Evolutionary conservation across 257 asterid species (phyloP).

Genomic region (Lycium barbarum): DNA sequence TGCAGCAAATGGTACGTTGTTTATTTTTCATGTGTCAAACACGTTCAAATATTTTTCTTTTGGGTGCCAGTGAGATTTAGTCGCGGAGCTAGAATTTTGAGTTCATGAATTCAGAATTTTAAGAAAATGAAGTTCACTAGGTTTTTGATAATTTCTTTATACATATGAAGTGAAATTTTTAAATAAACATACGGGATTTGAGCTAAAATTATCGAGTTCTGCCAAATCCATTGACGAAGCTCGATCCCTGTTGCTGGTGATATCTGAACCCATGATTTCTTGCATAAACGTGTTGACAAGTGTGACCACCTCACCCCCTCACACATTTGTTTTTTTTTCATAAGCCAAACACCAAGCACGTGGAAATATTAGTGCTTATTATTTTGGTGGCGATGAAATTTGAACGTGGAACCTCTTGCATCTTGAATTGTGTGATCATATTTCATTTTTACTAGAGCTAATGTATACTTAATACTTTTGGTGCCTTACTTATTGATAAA

Average conservation of each 20-base stretch:
- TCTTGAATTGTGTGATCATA: not conserved
- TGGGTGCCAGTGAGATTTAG: not conserved
- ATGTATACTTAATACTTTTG: not conserved
- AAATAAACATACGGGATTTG: not conserved
- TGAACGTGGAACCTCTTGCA: not conserved
- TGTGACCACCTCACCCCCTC: not conserved
- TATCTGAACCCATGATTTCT: not conserved
- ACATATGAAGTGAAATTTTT: no score
- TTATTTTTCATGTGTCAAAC: not conserved
- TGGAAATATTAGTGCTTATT: not conserved
- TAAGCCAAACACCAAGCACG: not conserved
- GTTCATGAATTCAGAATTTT: no score
- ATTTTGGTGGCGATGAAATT: not conserved
- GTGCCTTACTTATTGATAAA: not conserved
- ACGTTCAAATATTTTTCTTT: not conserved
- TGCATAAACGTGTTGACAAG: not conserved
- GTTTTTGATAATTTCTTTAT: no score
- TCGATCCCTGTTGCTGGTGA: not conserved
- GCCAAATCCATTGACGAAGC: not conserved
- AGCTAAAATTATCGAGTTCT: not conserved
- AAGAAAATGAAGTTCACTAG: no score
- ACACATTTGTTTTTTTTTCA: not conserved
- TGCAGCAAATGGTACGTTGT: slow-evolving; percentile 2
- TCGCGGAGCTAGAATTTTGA: no score
- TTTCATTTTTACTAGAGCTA: not conserved